Evolutionary conservation across 2,329 filamentous ascomycete genomes (phyloP), one percentile per base, ranked within the genome.

Genomic region (Spiromastix sp.): DNA sequence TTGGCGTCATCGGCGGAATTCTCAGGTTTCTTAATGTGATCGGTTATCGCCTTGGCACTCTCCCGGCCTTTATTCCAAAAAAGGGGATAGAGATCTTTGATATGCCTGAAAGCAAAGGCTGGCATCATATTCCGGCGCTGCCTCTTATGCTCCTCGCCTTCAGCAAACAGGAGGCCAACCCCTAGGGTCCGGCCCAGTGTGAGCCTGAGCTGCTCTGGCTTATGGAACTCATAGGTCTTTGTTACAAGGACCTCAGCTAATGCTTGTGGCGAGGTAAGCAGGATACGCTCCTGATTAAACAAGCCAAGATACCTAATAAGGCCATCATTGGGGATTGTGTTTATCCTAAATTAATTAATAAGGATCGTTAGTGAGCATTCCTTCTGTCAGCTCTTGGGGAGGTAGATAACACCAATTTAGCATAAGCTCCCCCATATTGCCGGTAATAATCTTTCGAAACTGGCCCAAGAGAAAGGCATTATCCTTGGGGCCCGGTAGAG

Each of bases 21-120:
- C 10, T 55, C 4, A 39, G 42, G 16, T 43, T 50, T 38, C 55
- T 65, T 47, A 48, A 59, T 39, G 41, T 48, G 68, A 51, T 43
- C 57, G 51, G 46, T 61, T 38, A 93, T 78, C 32, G 71, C 70
- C 13, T 71, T 58, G 4, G 78, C 75, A 47, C 79, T 72, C 52
- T 89, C 79, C 5, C 71, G 58, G 1, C 79, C 72, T 59, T 93
- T 93, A 13, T 61, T 49, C 85, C 85, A 94, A 57, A 95, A 93
- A 4, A 81, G 63, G 0, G 85, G 80, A 48, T 93, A 91, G 10
- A 94, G 63, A 40, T 89, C 73, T 53, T 91, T 93, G 54, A 93
- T 68, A 49, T 93, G 83, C 15, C 85, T 74, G 51, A 85, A 93
- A n/a, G 77, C 71, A 56, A 94, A 94, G 2, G 85, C 83, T 0